phyloP scores from a whole-genome alignment of 2,329 filamentous ascomycete species.

The Fusarium avenaceum region DNA sequence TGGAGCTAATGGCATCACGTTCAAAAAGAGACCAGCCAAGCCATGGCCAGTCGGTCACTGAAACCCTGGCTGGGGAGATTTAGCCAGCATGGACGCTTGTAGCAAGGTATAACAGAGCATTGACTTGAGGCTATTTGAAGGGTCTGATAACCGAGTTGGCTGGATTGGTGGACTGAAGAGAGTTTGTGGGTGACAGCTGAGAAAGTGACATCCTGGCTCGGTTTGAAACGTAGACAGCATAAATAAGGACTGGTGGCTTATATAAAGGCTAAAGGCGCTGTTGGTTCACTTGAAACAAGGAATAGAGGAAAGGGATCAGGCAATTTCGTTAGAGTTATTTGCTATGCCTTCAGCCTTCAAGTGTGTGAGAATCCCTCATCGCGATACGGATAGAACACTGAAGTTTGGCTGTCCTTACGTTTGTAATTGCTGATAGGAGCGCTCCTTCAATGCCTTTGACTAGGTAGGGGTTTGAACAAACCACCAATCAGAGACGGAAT shows the following conservation, averaged over 20 bases:
- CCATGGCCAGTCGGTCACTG: slow-evolving; percentile 1
- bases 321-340: neutral
- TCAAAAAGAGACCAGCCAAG: neutral
- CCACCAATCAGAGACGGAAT: slow-evolving; percentile 26
- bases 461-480: neutral
- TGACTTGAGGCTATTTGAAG: slow-evolving; percentile 26
- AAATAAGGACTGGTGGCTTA: slow-evolving; percentile 7
- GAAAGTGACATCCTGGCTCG: slow-evolving; percentile 9
- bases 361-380: neutral
- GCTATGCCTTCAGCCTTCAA: neutral
- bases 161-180: slow-evolving; percentile 34
- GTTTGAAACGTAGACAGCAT: slow-evolving; percentile 23
- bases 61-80: slow-evolving; percentile 22
- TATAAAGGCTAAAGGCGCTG: neutral
- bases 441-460: neutral
- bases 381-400: neutral
- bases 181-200: slow-evolving; percentile 5
- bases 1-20: slow-evolving; percentile 1
- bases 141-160: slow-evolving; percentile 11
- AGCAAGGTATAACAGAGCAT: slow-evolving; percentile 14
- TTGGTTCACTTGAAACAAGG: slow-evolving; percentile 22
- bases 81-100: slow-evolving; percentile 9
- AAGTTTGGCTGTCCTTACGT: neutral
- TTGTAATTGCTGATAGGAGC: neutral
- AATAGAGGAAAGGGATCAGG: neutral